Conservation (phyloP, 192 early-diverging fungal species). For the Backusella liffmaniae region DNA sequence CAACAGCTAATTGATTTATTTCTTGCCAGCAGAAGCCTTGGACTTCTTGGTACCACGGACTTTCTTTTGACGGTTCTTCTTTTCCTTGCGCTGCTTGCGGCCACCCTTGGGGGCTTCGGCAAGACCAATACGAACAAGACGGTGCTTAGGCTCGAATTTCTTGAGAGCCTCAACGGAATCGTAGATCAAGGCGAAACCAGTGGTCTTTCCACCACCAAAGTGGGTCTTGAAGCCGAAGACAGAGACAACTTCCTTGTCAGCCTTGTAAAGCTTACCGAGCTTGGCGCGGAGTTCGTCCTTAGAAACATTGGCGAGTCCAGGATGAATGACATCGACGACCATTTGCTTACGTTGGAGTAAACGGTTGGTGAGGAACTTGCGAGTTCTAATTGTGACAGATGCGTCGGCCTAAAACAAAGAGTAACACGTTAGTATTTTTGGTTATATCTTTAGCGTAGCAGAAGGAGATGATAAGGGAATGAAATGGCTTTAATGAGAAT, state of each 20-base stretch:
- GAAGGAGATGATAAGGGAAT: not conserved
- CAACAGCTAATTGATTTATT: slow-evolving; percentile 40
- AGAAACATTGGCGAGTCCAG: slow-evolving; percentile 88
- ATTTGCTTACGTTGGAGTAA: slow-evolving; percentile 97
- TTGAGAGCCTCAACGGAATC: slow-evolving; percentile 89
- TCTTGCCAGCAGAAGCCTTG: slow-evolving; percentile 64
- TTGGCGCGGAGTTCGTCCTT: slow-evolving; percentile 92
- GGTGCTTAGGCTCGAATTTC: slow-evolving; percentile 99
- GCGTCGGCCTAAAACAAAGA: slow-evolving; percentile 68
- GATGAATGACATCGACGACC: slow-evolving; percentile 96
- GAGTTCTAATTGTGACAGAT: slow-evolving; percentile 93
- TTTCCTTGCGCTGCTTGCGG: slow-evolving; percentile 99
- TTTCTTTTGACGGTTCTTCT: slow-evolving; percentile 99
- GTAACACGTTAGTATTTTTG: not conserved
- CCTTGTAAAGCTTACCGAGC: slow-evolving; percentile 95
- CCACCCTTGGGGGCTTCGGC: slow-evolving; percentile 69
- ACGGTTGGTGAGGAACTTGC: slow-evolving; percentile 99
- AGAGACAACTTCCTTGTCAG: slow-evolving; percentile 85
- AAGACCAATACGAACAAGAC: slow-evolving; percentile 76
- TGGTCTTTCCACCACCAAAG: slow-evolving; percentile 96
- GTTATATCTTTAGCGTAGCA: not conserved
- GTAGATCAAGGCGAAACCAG: slow-evolving; percentile 96
- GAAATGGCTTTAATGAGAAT: not conserved
- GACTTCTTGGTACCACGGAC: slow-evolving; percentile 95
- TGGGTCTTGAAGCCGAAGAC: slow-evolving; percentile 94